These are phyloP conservation scores for Pseudonectria buxi DNA, from an alignment of 2,329 filamentous ascomycete species.

Conservation along the genomic window DNA sequence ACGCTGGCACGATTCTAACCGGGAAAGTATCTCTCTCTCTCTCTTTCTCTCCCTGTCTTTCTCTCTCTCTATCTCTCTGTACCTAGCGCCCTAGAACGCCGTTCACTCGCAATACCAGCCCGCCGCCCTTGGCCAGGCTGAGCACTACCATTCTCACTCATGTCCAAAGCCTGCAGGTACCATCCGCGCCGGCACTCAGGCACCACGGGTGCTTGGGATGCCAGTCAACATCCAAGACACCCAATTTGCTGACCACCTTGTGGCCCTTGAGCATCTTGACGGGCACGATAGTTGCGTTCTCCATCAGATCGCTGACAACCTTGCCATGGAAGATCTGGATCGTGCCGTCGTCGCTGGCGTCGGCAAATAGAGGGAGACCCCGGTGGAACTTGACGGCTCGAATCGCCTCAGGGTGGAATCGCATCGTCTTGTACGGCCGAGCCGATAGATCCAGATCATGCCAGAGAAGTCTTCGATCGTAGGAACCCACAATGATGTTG, in stretches of 20 bases:
- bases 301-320: slow-evolving; percentile 89
- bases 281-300: slow-evolving; percentile 93
- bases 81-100: background rate
- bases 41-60: background rate
- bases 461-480: slow-evolving; percentile 91
- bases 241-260: slow-evolving; percentile 75
- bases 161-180: slow-evolving; percentile 82
- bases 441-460: slow-evolving; percentile 90
- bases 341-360: slow-evolving; percentile 89
- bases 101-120: background rate
- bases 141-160: slow-evolving; percentile 2
- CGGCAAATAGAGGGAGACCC: slow-evolving; percentile 78
- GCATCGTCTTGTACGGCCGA: slow-evolving; percentile 90
- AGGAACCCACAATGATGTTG: slow-evolving; percentile 89
- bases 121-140: background rate
- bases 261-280: slow-evolving; percentile 91
- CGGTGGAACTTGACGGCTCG: slow-evolving; percentile 83
- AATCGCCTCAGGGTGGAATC: slow-evolving; percentile 91
- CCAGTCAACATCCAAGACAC: slow-evolving; percentile 93
- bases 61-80: background rate
- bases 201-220: slow-evolving; percentile 92
- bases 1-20: no score
- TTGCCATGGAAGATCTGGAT: slow-evolving; percentile 96
- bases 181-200: slow-evolving; percentile 89
- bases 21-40: background rate